Evolutionary conservation across 176 grass and related monocot species (phyloP).

Genomic region (Paspalum notatum): DNA sequence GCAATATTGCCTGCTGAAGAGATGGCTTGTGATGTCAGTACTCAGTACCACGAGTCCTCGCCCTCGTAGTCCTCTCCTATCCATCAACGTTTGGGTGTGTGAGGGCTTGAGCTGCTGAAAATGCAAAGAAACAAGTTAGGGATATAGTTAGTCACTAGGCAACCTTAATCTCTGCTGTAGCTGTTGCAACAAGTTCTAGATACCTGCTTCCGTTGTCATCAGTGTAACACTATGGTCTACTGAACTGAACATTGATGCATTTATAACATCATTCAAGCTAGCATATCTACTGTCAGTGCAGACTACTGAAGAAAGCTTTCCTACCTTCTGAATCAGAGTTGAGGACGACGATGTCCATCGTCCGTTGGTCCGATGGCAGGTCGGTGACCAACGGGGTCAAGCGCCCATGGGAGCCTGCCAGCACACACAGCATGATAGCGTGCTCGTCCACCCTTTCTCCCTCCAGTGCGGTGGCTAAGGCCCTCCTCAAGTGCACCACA

Average conservation of each 20-base stretch:
- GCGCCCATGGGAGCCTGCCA: constrained; percentile 6
- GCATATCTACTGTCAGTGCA: not conserved
- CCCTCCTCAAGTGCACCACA: no score
- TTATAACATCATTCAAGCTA: not conserved
- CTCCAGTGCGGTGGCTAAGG: no score
- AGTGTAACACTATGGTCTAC: not conserved
- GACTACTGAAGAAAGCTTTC: not conserved
- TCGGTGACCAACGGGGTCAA: constrained; percentile 26
- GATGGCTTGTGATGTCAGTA: no score
- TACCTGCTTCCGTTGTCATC: not conserved
- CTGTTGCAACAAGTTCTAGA: no score
- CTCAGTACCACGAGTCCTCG: no score
- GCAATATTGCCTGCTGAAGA: not conserved
- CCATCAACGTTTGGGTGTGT: not conserved
- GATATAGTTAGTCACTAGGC: no score
- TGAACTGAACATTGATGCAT: no score
- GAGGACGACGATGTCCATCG: constrained; percentile 1
- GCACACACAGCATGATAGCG: constrained; percentile 29
- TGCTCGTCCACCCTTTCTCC: no score
- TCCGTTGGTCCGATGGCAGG: not conserved
- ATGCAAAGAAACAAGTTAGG: no score
- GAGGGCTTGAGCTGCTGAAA: not conserved
- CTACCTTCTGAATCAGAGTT: not conserved
- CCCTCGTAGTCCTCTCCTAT: not conserved
- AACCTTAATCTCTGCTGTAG: no score